Percentiles rank a stretch among this genome's conserved stretches.
These are phyloP conservation scores for Sphaerulina musiva DNA, from an alignment of 2,329 filamentous ascomycete species.

Conservation along the genomic window DNA sequence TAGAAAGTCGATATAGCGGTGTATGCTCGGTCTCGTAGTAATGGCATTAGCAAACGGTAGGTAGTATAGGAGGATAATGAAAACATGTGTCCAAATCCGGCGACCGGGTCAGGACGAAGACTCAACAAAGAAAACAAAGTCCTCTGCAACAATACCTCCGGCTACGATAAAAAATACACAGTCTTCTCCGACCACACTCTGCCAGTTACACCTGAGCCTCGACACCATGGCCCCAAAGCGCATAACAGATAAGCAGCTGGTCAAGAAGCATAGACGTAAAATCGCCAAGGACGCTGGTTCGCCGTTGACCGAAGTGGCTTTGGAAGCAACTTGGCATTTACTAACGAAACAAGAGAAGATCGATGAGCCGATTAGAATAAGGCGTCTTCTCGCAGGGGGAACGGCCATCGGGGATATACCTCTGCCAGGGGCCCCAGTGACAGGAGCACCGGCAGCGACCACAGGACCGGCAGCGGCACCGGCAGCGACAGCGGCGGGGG, in stretches of 20 bases:
- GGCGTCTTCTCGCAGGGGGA: not conserved
- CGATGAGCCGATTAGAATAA: not conserved
- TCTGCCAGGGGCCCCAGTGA: not conserved
- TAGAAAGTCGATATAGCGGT: not conserved
- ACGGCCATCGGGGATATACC: not conserved
- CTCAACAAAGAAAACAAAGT: constrained; percentile 2
- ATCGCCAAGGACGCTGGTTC: not conserved
- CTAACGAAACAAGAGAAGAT: not conserved
- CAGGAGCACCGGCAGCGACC: too few species aligned
- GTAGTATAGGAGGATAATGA: not conserved
- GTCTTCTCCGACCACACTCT: not conserved
- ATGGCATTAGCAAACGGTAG: not conserved
- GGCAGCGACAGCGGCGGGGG: too few species aligned
- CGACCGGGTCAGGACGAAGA: not conserved
- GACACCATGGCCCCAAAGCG: not conserved
- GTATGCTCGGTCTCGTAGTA: not conserved
- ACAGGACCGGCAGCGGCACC: too few species aligned
- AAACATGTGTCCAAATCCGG: not conserved
- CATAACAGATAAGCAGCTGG: not conserved
- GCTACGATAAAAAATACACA: too few species aligned
- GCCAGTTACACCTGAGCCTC: not conserved
- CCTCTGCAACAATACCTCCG: not conserved
- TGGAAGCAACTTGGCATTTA: not conserved
- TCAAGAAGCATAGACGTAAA: not conserved
- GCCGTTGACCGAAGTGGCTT: not conserved